A percentile compares a stretch with the other conserved stretches of the same genome.
Evolutionary conservation across 2,329 filamentous ascomycete species (phyloP).

Genomic region (Neophaeococcomyces aloes): DNA sequence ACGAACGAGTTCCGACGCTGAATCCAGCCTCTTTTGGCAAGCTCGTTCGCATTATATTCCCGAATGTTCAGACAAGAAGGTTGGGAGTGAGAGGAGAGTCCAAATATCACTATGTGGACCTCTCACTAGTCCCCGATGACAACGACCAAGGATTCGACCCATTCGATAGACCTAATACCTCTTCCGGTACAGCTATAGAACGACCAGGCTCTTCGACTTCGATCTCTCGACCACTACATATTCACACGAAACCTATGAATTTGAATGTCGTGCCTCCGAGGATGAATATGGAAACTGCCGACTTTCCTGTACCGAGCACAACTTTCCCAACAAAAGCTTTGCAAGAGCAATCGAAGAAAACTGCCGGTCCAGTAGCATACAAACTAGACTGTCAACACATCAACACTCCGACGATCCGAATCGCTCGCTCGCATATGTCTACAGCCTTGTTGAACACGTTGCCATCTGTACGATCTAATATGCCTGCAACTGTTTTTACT

Average conservation of each 20-base stretch:
- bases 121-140: slow-evolving; percentile 29
- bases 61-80: slow-evolving; percentile 82
- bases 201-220: slow-evolving; percentile 11
- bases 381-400: slow-evolving; percentile 20
- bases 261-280: slow-evolving; percentile 7
- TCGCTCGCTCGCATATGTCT: slow-evolving; percentile 14
- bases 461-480: slow-evolving; percentile 20
- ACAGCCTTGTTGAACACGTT: slow-evolving; percentile 18
- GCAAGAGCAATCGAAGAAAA: background rate
- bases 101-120: slow-evolving; percentile 79
- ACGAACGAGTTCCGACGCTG: slow-evolving; percentile 83
- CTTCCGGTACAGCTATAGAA: slow-evolving; percentile 13
- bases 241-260: background rate
- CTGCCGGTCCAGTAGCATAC: slow-evolving; percentile 1
- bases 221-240: background rate
- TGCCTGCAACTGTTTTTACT: slow-evolving; percentile 35
- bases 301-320: slow-evolving; percentile 24
- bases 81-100: slow-evolving; percentile 91
- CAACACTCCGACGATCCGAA: slow-evolving; percentile 19
- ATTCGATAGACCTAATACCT: slow-evolving; percentile 15
- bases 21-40: slow-evolving; percentile 98
- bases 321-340: slow-evolving; percentile 12
- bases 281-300: slow-evolving; percentile 24
- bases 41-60: slow-evolving; percentile 89
- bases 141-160: slow-evolving; percentile 15